Evolutionary conservation across 2,329 filamentous ascomycete species (phyloP).

Genomic region (Nemania sp.): DNA sequence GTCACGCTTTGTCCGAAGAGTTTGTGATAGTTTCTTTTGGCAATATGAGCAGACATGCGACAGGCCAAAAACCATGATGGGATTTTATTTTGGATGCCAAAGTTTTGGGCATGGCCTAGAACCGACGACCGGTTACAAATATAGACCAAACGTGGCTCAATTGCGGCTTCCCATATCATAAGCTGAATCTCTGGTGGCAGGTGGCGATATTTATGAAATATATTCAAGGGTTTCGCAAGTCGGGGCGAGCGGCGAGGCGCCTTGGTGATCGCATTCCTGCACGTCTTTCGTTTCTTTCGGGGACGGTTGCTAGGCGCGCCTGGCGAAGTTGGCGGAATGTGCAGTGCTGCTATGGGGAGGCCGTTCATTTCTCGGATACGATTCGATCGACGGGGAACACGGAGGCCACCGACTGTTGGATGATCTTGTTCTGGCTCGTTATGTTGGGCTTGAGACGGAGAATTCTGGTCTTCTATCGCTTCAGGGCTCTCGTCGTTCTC

Average conservation of each 20-base stretch:
- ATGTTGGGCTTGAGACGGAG: not conserved
- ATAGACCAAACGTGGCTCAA: slow-evolving; percentile 35
- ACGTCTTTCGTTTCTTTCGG: slow-evolving; percentile 15
- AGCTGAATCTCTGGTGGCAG: slow-evolving; percentile 37
- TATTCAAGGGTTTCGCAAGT: slow-evolving; percentile 35
- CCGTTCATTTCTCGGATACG: slow-evolving; percentile 24
- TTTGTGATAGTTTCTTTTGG: slow-evolving; percentile 29
- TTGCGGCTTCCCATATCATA: slow-evolving; percentile 38
- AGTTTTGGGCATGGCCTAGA: slow-evolving; percentile 3
- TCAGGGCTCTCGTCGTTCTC: not conserved
- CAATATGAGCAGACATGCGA: slow-evolving; percentile 27
- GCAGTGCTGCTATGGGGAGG: no score
- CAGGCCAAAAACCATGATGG: slow-evolving; percentile 37
- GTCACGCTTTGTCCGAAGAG: slow-evolving; percentile 28
- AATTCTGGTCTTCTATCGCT: no score
- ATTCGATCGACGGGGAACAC: slow-evolving; percentile 21
- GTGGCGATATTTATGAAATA: slow-evolving; percentile 34
- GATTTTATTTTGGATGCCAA: slow-evolving; percentile 31
- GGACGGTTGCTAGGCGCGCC: slow-evolving; percentile 8
- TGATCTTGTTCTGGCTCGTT: not conserved
- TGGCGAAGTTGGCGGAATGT: slow-evolving; percentile 1
- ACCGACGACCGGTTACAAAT: slow-evolving; percentile 35
- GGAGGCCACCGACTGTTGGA: slow-evolving; percentile 14
- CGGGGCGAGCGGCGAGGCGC: slow-evolving; percentile 36
- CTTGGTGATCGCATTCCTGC: not conserved